Evolutionary conservation across 2,329 filamentous ascomycete genomes (phyloP).

Genomic region (Sporothrix pseudoabietina): DNA sequence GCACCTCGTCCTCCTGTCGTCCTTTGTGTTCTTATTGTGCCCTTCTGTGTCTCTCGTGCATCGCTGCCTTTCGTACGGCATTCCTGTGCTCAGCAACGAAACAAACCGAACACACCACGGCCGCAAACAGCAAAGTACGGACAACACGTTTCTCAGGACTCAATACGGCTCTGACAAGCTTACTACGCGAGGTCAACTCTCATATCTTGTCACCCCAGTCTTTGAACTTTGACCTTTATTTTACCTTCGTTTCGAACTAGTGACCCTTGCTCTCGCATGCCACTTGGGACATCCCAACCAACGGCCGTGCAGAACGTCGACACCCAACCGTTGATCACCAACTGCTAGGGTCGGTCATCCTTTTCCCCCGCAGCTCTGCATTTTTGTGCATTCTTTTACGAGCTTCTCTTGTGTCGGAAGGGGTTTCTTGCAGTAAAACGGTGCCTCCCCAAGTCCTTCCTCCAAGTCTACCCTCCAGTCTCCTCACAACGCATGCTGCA

Average conservation of each 20-base stretch:
- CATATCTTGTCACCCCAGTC: background rate
- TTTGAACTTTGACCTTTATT: background rate
- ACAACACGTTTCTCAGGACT: background rate
- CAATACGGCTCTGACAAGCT: background rate
- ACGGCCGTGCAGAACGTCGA: slow-evolving; percentile 6
- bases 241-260: background rate
- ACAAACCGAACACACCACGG: background rate
- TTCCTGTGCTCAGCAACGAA: background rate
- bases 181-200: background rate
- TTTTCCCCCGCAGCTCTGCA: background rate
- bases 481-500: slow-evolving; percentile 23
- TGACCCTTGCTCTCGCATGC: background rate
- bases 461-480: background rate
- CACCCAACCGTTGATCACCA: slow-evolving; percentile 26
- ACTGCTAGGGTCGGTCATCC: slow-evolving; percentile 1
- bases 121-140: background rate
- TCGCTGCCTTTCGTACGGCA: slow-evolving; percentile 12
- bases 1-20: background rate
- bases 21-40: background rate
- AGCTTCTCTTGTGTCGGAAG: slow-evolving; percentile 15
- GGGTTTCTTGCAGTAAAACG: slow-evolving; percentile 17
- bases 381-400: background rate
- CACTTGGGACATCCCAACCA: slow-evolving; percentile 1
- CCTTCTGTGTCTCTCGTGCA: background rate
- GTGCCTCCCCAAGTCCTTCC: background rate